These are phyloP conservation scores for Brassica incana DNA, from an alignment of 345 rosid species.

Conservation along the genomic window DNA sequence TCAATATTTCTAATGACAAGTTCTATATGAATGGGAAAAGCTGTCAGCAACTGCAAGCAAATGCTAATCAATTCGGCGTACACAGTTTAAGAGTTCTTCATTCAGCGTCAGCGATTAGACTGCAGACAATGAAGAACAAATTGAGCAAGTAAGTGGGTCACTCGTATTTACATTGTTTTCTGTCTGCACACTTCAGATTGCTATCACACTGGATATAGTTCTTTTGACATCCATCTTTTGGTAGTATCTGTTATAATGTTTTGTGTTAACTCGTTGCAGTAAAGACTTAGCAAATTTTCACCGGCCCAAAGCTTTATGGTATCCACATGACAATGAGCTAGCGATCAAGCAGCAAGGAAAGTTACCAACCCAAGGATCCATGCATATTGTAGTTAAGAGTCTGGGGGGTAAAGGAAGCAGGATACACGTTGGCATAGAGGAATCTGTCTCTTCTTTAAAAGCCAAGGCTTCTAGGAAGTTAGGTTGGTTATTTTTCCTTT, in stretches of 20 bases:
- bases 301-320: constrained; percentile 94
- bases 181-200: constrained; percentile 12
- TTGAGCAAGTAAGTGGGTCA: constrained; percentile 83
- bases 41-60: constrained; percentile 79
- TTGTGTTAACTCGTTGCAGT: constrained; percentile 50
- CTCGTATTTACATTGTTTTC: constrained; percentile 5
- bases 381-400: constrained; percentile 89
- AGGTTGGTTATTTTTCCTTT: constrained; percentile 53
- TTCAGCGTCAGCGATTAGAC: constrained; percentile 88
- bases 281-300: constrained; percentile 94
- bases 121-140: constrained; percentile 86
- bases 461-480: constrained; percentile 91
- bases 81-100: constrained; percentile 83
- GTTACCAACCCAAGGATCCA: constrained; percentile 70
- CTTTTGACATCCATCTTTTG: not conserved
- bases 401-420: constrained; percentile 96
- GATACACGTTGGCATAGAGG: constrained; percentile 80
- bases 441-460: constrained; percentile 75
- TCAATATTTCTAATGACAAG: constrained; percentile 91
- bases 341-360: constrained; percentile 83
- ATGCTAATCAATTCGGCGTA: constrained; percentile 64
- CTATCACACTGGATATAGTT: not conserved
- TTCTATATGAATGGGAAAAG: constrained; percentile 83
- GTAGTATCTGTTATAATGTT: constrained; percentile 16
- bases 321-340: constrained; percentile 89